A percentile compares a stretch with the other conserved stretches of the same genome.
phyloP scores from a whole-genome alignment of 148 eudicot species.

The Linanthus parryae region DNA sequence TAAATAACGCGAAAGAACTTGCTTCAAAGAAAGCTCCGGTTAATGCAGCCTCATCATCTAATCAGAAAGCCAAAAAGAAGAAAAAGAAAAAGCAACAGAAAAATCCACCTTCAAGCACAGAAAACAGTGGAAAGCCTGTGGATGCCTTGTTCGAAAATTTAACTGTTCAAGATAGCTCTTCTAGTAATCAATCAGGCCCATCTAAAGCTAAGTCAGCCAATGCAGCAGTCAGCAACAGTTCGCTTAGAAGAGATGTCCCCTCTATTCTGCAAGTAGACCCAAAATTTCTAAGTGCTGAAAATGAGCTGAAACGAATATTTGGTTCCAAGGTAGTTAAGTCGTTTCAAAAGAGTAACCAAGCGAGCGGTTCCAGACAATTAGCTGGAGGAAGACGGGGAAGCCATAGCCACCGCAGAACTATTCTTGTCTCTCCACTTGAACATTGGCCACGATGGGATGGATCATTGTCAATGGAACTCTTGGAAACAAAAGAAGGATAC shows the following conservation, averaged over 20 bases:
- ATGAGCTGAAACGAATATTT: constrained; percentile 88
- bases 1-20: constrained; percentile 17
- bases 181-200: constrained; percentile 22
- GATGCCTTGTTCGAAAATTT: constrained; percentile 36
- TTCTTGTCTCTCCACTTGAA: constrained; percentile 75
- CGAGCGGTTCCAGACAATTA: constrained; percentile 61
- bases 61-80: constrained; percentile 73
- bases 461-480: constrained; percentile 85
- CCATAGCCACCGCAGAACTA: constrained; percentile 52
- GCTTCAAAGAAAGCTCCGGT: constrained; percentile 19
- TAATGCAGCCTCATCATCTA: constrained; percentile 28
- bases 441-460: constrained; percentile 99
- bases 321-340: constrained; percentile 90
- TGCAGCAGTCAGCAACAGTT: constrained; percentile 15
- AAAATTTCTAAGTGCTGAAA: constrained; percentile 79
- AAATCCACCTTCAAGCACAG: too few species aligned
- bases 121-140: constrained; percentile 23
- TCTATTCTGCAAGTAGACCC: constrained; percentile 80
- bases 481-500: constrained; percentile 58
- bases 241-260: constrained; percentile 25
- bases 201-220: constrained; percentile 20
- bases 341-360: constrained; percentile 57
- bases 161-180: constrained; percentile 36
- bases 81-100: constrained; percentile 58
- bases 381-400: constrained; percentile 81